phyloP scores from a whole-genome alignment of 2,329 filamentous ascomycete species.

The Fusarium verrucosum region DNA sequence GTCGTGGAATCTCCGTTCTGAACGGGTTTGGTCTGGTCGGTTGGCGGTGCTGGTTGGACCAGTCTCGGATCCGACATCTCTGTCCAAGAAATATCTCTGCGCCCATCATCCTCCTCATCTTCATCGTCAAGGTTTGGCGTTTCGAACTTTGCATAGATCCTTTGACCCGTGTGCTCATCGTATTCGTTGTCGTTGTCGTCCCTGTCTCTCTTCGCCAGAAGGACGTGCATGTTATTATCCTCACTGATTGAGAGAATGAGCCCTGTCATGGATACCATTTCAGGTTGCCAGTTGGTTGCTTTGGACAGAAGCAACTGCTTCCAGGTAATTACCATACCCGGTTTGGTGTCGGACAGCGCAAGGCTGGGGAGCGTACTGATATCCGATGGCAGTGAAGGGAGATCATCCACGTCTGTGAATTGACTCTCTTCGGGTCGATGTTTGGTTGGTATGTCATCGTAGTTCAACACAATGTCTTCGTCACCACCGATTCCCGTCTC shows the following conservation, averaged over 20 bases:
- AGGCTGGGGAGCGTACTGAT: constrained; percentile 63
- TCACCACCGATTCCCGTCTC: constrained; percentile 21
- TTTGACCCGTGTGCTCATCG: constrained; percentile 73
- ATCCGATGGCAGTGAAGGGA: constrained; percentile 70
- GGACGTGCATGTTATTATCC: constrained; percentile 64
- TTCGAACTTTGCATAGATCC: constrained; percentile 82
- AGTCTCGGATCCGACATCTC: constrained; percentile 76
- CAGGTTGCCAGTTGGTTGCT: constrained; percentile 72
- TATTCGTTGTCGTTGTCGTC: constrained; percentile 65
- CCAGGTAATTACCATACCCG: constrained; percentile 75
- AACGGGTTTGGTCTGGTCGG: constrained; percentile 18
- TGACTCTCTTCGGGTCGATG: constrained; percentile 52
- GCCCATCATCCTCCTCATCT: constrained; percentile 68
- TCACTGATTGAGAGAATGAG: constrained; percentile 66
- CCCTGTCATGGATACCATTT: constrained; percentile 71
- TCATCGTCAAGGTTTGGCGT: constrained; percentile 70
- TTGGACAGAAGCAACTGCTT: constrained; percentile 69
- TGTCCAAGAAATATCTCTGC: constrained; percentile 65
- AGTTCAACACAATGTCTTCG: constrained; percentile 53
- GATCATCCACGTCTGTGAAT: constrained; percentile 64
- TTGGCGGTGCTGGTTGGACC: constrained; percentile 54
- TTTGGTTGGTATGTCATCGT: constrained; percentile 49
- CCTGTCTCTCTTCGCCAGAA: constrained; percentile 75
- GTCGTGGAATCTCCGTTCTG: constrained; percentile 17
- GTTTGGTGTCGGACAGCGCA: constrained; percentile 56